Evolutionary conservation across 208 protist species (phyloP), one percentile per base, ranked within the genome.

Genomic region (Perkinsela sp.): DNA sequence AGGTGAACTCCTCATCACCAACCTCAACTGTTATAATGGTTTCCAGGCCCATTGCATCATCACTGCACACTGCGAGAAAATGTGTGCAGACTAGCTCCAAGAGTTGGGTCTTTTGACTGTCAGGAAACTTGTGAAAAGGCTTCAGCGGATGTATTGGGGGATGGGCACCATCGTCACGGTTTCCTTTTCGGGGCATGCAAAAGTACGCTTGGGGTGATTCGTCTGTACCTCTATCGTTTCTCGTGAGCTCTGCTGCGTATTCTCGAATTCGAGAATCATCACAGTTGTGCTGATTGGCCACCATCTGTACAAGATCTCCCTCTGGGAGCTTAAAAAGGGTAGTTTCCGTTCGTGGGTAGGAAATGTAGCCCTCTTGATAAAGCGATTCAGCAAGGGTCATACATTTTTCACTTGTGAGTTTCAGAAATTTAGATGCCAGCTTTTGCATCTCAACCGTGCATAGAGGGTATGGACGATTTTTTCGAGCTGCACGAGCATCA

Each of bases 291-390:
- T 96, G 92, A 32, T 76, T 28, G 0, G 70, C 68, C 31, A 93
- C 84, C 13, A 96, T 73, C 2, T 83, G 78, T 6, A 84, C 70
- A 66, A 95, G 78, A 71, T 87, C 80, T n/a, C 76, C 74, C 68
- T 90, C 82, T 2, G 82, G 85, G 15, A 91, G 82, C 1, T 70
- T 85, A 75, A 95, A 97, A 32, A 74, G 73, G 74, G 97, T 89
- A 0, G 95, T 98, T 73, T 98, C 95, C 1, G 96, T 99, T 65
- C 96, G 82, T 0, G 96, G 96, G 80, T 99, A 99, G 67, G 88
- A 90, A 30, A 94, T 79, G 69, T 86, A 81, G 28, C 85, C 86
- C 69, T 92, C 80, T 68, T 93, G 85, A 73, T 94, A 94, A 13
- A 94, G 80, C 30, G 75, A 78, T 79, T 94, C 87, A 1, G 88